A percentile compares a stretch with the other conserved stretches of the same genome.
phyloP scores from a whole-genome alignment of 202 grass and related monocot species.

The Hordeum pubiflorum region DNA sequence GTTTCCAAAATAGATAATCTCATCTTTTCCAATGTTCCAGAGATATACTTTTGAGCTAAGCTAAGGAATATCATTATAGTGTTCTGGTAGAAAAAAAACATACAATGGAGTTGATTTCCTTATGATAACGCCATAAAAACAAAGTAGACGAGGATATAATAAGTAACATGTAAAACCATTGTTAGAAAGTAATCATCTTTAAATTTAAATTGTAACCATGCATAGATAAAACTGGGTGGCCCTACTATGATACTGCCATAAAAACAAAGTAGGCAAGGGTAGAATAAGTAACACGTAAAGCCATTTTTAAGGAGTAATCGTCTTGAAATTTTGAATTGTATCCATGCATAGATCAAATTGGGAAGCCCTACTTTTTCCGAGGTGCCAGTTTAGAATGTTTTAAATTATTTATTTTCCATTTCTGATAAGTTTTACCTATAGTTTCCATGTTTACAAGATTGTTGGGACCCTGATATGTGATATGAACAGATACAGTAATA shows the following conservation, averaged over 20 bases:
- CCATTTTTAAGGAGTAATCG: background rate
- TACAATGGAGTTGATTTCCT: background rate
- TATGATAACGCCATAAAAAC: background rate
- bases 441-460: conserved; percentile 11
- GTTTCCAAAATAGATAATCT: background rate
- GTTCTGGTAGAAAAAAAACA: background rate
- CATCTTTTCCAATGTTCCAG: background rate
- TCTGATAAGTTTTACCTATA: background rate
- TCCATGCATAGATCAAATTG: background rate
- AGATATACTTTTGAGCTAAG: background rate
- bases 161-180: background rate
- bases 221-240: background rate
- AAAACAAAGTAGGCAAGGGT: conserved; percentile 2
- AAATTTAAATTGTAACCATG: background rate
- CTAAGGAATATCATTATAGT: background rate
- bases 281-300: background rate
- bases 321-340: background rate
- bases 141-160: background rate
- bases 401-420: background rate
- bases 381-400: background rate
- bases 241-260: background rate
- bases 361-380: background rate
- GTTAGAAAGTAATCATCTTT: background rate
- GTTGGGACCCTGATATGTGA: background rate
- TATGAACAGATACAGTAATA: background rate